A percentile compares a stretch with the other conserved stretches of the same genome.
These are phyloP conservation scores for Nyssa sinensis DNA, from an alignment of 148 eudicot species.

Conservation along the genomic window DNA sequence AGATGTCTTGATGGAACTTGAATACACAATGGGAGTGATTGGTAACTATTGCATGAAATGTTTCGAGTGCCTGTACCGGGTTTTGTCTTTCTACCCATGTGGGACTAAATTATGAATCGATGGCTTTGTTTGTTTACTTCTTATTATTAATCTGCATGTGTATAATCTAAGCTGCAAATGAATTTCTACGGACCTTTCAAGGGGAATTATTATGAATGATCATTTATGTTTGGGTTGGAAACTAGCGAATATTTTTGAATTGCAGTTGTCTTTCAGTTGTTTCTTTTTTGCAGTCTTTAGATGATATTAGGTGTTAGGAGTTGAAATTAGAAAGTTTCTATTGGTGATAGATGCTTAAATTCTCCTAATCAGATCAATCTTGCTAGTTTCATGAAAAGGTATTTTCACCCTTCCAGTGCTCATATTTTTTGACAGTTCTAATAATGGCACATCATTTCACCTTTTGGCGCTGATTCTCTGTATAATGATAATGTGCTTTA, in stretches of 20 bases:
- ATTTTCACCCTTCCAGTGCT: background rate
- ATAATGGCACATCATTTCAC: background rate
- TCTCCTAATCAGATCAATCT: background rate
- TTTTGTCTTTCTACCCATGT: background rate
- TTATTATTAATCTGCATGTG: background rate
- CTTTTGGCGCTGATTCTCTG: no score
- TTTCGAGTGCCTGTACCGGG: background rate
- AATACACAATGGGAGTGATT: constrained; percentile 7
- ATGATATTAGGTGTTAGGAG: background rate
- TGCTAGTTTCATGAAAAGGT: constrained; percentile 9
- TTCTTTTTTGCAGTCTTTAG: background rate
- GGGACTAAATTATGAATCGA: background rate
- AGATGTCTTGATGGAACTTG: background rate
- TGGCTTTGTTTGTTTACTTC: background rate
- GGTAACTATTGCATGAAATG: constrained; percentile 9
- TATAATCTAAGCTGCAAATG: background rate
- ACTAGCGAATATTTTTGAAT: background rate
- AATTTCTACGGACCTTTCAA: no score
- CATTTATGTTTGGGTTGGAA: background rate
- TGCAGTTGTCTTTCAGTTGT: background rate
- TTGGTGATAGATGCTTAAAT: background rate
- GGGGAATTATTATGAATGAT: background rate
- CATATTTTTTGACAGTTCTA: no score
- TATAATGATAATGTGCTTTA: constrained; percentile 1
- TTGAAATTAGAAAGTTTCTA: background rate